Conservation (phyloP, 306 rosid genomes). For the Medicago arabica region DNA sequence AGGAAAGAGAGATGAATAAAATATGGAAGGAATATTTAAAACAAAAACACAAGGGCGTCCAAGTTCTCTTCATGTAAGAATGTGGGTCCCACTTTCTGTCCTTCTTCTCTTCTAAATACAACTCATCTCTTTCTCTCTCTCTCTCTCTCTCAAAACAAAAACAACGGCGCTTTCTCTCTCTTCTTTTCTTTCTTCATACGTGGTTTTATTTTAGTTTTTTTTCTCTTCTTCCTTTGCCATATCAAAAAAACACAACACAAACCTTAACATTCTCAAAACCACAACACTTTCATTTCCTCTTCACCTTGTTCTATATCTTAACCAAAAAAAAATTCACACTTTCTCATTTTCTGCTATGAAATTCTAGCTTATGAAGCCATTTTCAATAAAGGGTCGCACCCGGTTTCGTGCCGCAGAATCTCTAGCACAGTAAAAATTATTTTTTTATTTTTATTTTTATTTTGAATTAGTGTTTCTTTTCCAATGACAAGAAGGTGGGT, state of each 20-base stretch:
- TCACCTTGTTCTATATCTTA: slow-evolving; percentile 15
- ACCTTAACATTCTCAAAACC: slow-evolving; percentile 4
- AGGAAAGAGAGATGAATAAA: slow-evolving; percentile 3
- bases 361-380: background rate
- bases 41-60: slow-evolving; percentile 67
- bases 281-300: background rate
- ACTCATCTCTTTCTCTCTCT: slow-evolving; percentile 31
- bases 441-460: slow-evolving; percentile 32
- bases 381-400: slow-evolving; percentile 28
- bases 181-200: slow-evolving; percentile 1
- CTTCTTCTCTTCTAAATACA: slow-evolving; percentile 47
- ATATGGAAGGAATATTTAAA: background rate
- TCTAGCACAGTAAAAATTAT: slow-evolving; percentile 19
- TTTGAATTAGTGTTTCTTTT: slow-evolving; percentile 43
- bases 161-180: slow-evolving; percentile 67
- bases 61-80: slow-evolving; percentile 94
- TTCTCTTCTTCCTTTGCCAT: too few relatives aligned
- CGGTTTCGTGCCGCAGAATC: slow-evolving; percentile 39
- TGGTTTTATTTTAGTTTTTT: slow-evolving; percentile 26
- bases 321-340: too few relatives aligned
- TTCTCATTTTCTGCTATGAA: background rate
- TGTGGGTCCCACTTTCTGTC: slow-evolving; percentile 53
- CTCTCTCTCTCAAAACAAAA: slow-evolving; percentile 47
- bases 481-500: slow-evolving; percentile 46
- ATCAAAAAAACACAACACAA: background rate